Evolutionary conservation across 2,329 filamentous ascomycete species (phyloP).

Genomic region (Exserohilum turcica): DNA sequence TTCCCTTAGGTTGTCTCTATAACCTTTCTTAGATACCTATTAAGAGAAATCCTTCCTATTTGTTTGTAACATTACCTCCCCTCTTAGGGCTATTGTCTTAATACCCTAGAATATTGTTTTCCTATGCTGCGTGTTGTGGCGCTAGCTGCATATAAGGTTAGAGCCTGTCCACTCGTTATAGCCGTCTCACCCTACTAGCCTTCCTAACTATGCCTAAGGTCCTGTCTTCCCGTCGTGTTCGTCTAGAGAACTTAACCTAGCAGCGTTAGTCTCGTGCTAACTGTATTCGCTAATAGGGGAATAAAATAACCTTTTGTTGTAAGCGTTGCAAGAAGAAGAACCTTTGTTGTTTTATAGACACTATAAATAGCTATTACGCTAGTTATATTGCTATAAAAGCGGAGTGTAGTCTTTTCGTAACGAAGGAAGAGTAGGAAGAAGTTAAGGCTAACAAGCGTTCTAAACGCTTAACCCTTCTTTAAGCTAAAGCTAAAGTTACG

Average conservation of each 20-base stretch:
- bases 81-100: neutral
- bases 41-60: neutral
- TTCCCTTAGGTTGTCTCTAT: no score
- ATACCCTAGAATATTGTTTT: conserved; percentile 1
- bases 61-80: conserved; percentile 3
- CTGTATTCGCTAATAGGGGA: neutral
- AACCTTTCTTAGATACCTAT: no score
- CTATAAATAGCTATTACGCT: neutral
- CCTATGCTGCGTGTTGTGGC: neutral
- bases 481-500: neutral
- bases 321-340: neutral
- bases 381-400: neutral
- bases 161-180: neutral
- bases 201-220: conserved; percentile 4
- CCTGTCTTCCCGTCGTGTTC: neutral
- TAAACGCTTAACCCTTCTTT: no score
- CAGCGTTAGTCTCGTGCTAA: neutral
- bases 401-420: neutral
- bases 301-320: neutral
- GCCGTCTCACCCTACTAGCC: neutral
- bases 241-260: neutral
- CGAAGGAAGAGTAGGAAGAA: neutral
- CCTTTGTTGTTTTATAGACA: neutral
- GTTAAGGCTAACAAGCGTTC: no score
- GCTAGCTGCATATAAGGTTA: neutral